These are phyloP conservation scores for Trichoderma erinaceum DNA, from an alignment of 495 filamentous ascomycete genomes.

Conservation along the genomic window DNA sequence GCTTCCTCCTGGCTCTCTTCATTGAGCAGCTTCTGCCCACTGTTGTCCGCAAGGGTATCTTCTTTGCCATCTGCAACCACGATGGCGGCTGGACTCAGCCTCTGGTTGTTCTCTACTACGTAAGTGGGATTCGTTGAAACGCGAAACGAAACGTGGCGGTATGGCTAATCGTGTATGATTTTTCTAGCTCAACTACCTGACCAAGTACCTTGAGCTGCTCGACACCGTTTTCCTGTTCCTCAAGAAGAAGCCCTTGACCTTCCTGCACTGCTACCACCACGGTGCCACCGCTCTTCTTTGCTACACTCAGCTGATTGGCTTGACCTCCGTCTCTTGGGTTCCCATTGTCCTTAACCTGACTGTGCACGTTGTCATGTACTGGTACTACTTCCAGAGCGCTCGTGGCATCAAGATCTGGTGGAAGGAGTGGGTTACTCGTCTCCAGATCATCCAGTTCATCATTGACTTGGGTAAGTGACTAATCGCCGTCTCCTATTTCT, in stretches of 20 bases:
- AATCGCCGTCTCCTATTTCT: neutral
- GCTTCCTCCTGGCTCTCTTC: constrained; percentile 60
- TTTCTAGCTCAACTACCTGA: constrained; percentile 62
- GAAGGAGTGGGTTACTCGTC: constrained; percentile 85
- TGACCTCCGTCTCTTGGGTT: constrained; percentile 75
- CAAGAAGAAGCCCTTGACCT: constrained; percentile 84
- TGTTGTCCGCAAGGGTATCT: constrained; percentile 59
- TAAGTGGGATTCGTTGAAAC: constrained; percentile 35
- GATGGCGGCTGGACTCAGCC: constrained; percentile 75
- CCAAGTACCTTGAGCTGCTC: constrained; percentile 63
- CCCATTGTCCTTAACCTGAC: constrained; percentile 70
- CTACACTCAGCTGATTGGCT: constrained; percentile 76
- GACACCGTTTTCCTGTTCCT: constrained; percentile 78
- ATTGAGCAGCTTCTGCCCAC: constrained; percentile 67
- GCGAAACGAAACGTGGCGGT: constrained; percentile 3
- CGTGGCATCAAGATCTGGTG: constrained; percentile 80
- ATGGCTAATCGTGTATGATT: constrained; percentile 16
- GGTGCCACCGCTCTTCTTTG: constrained; percentile 78
- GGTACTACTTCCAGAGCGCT: constrained; percentile 78
- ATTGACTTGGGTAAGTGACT: constrained; percentile 60
- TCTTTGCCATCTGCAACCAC: constrained; percentile 63
- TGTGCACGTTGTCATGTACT: constrained; percentile 50
- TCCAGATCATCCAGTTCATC: constrained; percentile 78
- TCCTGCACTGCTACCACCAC: constrained; percentile 84
- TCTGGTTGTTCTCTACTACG: constrained; percentile 73